Evolutionary conservation across 2,329 filamentous ascomycete species (phyloP).

Genomic region (Hypoxylon sp.): DNA sequence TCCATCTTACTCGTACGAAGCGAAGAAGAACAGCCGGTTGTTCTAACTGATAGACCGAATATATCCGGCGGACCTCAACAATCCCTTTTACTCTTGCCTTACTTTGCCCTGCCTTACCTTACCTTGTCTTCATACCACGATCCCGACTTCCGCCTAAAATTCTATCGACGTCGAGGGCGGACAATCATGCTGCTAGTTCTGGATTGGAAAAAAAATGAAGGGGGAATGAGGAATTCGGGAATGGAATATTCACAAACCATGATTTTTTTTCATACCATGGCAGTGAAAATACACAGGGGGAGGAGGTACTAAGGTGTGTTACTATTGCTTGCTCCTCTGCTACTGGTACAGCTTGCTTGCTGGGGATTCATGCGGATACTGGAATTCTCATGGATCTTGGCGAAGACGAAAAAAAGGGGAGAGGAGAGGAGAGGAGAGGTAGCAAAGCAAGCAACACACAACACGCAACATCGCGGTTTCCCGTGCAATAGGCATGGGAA

Average conservation of each 20-base stretch:
- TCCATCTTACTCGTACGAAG: constrained; percentile 25
- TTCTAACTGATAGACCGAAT: constrained; percentile 14
- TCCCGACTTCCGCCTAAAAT: constrained; percentile 3
- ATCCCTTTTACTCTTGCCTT: constrained; percentile 4
- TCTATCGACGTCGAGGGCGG: constrained; percentile 10
- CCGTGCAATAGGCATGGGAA: constrained; percentile 20
- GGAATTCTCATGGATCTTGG: background rate
- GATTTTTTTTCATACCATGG: no score
- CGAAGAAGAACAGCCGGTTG: constrained; percentile 18
- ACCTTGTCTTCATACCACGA: constrained; percentile 8
- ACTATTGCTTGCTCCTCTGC: background rate
- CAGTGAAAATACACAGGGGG: no score
- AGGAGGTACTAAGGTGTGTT: constrained; percentile 3
- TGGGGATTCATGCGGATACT: constrained; percentile 9
- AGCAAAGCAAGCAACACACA: background rate
- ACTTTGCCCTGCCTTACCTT: constrained; percentile 1
- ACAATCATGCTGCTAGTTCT: constrained; percentile 14
- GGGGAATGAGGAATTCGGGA: constrained; percentile 6
- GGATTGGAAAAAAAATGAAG: constrained; percentile 26
- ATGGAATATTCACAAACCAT: no score
- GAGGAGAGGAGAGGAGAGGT: background rate
- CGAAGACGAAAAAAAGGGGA: constrained; percentile 2
- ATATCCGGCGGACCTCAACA: no score
- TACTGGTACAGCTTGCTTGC: background rate
- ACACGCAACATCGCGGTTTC: constrained; percentile 8